These are phyloP conservation scores for Penicillium glabrum DNA, from an alignment of 2,329 filamentous ascomycete genomes.

Conservation along the genomic window DNA sequence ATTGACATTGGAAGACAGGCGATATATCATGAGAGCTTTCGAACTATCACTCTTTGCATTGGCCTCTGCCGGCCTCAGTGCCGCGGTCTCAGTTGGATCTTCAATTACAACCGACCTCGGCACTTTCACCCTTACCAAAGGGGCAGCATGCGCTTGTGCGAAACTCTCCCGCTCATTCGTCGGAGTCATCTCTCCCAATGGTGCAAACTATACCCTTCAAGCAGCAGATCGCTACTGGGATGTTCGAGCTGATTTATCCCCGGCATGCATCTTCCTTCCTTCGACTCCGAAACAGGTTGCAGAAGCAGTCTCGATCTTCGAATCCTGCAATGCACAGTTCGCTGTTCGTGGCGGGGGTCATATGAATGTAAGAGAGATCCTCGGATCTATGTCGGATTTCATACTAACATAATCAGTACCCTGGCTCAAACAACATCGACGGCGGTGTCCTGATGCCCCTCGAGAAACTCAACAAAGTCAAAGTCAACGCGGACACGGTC, in stretches of 20 bases:
- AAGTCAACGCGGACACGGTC: slow-evolving; percentile 23
- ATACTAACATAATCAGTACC: too few species aligned
- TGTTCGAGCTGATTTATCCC: slow-evolving; percentile 22
- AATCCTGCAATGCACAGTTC: slow-evolving; percentile 42
- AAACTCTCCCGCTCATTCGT: not conserved
- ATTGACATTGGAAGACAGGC: too few species aligned
- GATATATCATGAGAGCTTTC: too few species aligned
- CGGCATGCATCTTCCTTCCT: slow-evolving; percentile 34
- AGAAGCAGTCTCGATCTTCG: slow-evolving; percentile 22
- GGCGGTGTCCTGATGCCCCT: slow-evolving; percentile 33
- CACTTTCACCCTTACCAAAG: too few species aligned
- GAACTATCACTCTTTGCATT: too few species aligned
- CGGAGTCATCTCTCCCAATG: slow-evolving; percentile 7
- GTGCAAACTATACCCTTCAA: slow-evolving; percentile 25
- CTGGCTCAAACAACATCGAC: not conserved
- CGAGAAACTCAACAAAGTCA: slow-evolving; percentile 18
- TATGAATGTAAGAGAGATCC: slow-evolving; percentile 29
- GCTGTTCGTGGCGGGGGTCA: slow-evolving; percentile 59
- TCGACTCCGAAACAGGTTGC: slow-evolving; percentile 24
- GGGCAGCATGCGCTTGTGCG: slow-evolving; percentile 7
- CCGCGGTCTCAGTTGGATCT: too few species aligned
- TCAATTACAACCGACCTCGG: too few species aligned
- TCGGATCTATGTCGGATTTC: slow-evolving; percentile 15
- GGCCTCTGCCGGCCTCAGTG: too few species aligned
- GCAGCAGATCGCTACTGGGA: slow-evolving; percentile 29